Percentiles rank a stretch among this genome's conserved stretches.
These are phyloP conservation scores for Penicillium paradoxum DNA, from an alignment of 495 filamentous ascomycete genomes.

Conservation along the genomic window DNA sequence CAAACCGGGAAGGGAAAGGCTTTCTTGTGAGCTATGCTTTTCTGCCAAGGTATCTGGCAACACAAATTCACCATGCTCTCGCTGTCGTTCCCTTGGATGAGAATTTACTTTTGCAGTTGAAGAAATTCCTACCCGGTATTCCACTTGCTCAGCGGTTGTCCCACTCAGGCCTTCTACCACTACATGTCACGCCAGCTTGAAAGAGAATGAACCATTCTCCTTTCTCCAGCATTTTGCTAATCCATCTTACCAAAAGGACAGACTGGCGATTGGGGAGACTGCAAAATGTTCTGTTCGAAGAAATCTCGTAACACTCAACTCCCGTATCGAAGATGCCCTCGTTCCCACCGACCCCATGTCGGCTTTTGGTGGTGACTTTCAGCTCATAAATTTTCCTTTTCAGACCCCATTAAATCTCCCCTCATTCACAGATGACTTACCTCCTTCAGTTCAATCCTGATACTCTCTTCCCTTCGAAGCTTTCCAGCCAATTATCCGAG, in stretches of 20 bases:
- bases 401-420: slow-evolving; percentile 7
- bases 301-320: slow-evolving; percentile 30
- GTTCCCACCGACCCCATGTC: slow-evolving; percentile 19
- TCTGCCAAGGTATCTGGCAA: slow-evolving; percentile 31
- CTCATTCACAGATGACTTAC: slow-evolving; percentile 14
- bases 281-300: slow-evolving; percentile 30
- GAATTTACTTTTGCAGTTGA: slow-evolving; percentile 21
- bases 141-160: slow-evolving; percentile 2
- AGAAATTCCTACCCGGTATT: not conserved
- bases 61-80: slow-evolving; percentile 25
- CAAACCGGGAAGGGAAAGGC: slow-evolving; percentile 33
- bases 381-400: slow-evolving; percentile 14
- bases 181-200: slow-evolving; percentile 47
- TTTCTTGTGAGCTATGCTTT: slow-evolving; percentile 32
- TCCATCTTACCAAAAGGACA: slow-evolving; percentile 28
- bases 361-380: slow-evolving; percentile 10
- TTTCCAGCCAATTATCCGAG: slow-evolving; percentile 29
- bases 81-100: slow-evolving; percentile 22
- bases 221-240: slow-evolving; percentile 34
- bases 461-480: slow-evolving; percentile 22
- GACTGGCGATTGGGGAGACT: slow-evolving; percentile 35
- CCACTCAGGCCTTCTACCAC: slow-evolving; percentile 51
- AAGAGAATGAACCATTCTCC: slow-evolving; percentile 20
- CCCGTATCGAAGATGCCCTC: slow-evolving; percentile 31
- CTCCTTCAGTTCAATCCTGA: slow-evolving; percentile 19